Conservation (phyloP, 208 protist species). For the Porcisia hertigi region DNA sequence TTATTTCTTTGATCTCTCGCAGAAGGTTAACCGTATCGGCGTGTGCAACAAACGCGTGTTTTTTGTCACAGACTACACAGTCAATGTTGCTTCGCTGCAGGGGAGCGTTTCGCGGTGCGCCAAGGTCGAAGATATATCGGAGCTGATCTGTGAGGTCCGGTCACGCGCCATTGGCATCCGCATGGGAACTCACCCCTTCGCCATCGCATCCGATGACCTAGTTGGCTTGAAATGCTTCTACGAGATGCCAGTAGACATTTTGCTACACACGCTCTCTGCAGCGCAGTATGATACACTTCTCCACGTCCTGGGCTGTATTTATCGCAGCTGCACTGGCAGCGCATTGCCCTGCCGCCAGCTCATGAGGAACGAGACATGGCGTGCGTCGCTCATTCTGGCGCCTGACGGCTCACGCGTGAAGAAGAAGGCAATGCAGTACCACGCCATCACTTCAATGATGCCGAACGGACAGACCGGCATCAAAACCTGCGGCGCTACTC, state of each 20-base stretch:
- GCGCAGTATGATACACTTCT: slow-evolving; percentile 21
- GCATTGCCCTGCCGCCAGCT: slow-evolving; percentile 23
- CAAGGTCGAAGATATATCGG: slow-evolving; percentile 42
- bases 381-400: slow-evolving; percentile 27
- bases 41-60: slow-evolving; percentile 29
- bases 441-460: background rate
- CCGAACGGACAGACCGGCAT: background rate
- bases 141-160: slow-evolving; percentile 23
- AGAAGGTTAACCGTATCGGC: slow-evolving; percentile 18
- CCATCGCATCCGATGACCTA: slow-evolving; percentile 5
- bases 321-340: slow-evolving; percentile 14
- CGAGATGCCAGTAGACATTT: slow-evolving; percentile 52
- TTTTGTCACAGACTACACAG: slow-evolving; percentile 45
- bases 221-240: slow-evolving; percentile 22
- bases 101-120: slow-evolving; percentile 36
- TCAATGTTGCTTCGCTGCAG: slow-evolving; percentile 25
- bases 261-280: slow-evolving; percentile 18
- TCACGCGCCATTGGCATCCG: slow-evolving; percentile 32
- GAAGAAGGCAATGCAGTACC: slow-evolving; percentile 26
- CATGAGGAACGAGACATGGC: slow-evolving; percentile 17
- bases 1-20: slow-evolving; percentile 35
- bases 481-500: background rate
- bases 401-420: slow-evolving; percentile 44
- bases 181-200: slow-evolving; percentile 36
- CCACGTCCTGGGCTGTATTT: slow-evolving; percentile 14